Evolutionary conservation across 2,329 filamentous ascomycete species (phyloP).

Genomic region (Epichloe sibirici): DNA sequence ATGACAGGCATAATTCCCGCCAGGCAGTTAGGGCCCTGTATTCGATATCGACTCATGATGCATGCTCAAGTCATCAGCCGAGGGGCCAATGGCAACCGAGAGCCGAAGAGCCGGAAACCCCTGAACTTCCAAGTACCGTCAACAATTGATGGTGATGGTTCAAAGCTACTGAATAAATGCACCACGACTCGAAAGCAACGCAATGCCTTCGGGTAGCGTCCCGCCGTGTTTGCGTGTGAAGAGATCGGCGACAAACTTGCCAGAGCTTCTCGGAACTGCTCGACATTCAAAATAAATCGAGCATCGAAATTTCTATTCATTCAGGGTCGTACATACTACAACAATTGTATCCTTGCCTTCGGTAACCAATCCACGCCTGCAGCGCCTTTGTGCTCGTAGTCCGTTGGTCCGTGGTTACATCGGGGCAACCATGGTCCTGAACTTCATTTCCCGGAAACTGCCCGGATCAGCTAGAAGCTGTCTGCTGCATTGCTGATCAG

Average conservation of each 20-base stretch:
- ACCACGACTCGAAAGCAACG: neutral
- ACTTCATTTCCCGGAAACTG: slow-evolving; percentile 7
- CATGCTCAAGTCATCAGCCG: neutral
- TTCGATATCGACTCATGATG: slow-evolving; percentile 1
- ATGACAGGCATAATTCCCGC: neutral
- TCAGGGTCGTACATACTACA: neutral
- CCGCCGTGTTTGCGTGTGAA: neutral
- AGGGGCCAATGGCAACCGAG: neutral
- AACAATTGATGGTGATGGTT: neutral
- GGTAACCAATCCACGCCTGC: slow-evolving; percentile 3
- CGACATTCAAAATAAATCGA: neutral
- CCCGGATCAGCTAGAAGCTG: neutral
- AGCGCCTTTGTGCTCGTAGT: neutral
- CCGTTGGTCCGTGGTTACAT: neutral
- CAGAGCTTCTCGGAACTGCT: neutral
- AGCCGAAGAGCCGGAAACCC: neutral
- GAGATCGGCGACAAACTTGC: neutral
- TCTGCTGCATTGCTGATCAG: neutral
- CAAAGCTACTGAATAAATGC: neutral
- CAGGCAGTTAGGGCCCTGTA: no score
- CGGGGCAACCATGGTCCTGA: neutral
- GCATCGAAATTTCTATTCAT: neutral
- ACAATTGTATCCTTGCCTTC: neutral
- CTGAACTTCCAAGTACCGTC: neutral
- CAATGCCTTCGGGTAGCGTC: neutral